Base-by-base conservation (phyloP, 805 yeast species). In the Barnettozyma botsteinii region DNA sequence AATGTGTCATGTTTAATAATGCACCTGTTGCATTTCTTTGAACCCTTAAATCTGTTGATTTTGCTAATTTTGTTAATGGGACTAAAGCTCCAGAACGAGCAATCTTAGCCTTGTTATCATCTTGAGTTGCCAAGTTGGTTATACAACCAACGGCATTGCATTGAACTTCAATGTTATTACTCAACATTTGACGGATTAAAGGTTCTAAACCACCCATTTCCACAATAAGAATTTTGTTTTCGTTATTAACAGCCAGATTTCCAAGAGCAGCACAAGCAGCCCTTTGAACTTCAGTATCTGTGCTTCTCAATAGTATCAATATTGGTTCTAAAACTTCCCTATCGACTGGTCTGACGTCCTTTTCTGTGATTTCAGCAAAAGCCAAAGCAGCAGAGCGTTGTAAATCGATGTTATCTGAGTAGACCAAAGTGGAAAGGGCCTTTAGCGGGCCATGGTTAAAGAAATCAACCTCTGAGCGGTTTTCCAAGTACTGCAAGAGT, bases 21-120 rank as follows among this genome's bases (percentile, higher is more conserved):
- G 98, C 98, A 34, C 99, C 99, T 6, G 99, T 93, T 30, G 98
- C 98, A 56, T 93, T 93, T 66, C 99, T 79, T 67, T 93, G 98
- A 5, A 93, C 99, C 54, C 99, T 79, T 51, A 87, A 77, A 64
- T 93, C 98, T 59, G 83, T 84, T 4, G 96, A 85, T 62, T 85
- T 88, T 12, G 98, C 98, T 48, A 93, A 73, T 62, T 86, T 87
- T 1, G 98, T 91, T 54, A 93, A 74, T 4, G 98, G 98, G 23
- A 87, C 81, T 45, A 93, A 72, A 1, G 98, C 98, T 15, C 98
- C 99, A 18, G 94, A 81, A 35, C 88, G 82, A 17, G 99, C 99
- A 55, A 93, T 93, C 61, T 87, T 88, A 38, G 93, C 81, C 63
- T 93, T 93, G 66, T 93, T 93, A 56, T 87, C 96, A 64, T 93